Conservation (phyloP, 192 early-diverging fungal species). For the Rhizophagus clarus region DNA sequence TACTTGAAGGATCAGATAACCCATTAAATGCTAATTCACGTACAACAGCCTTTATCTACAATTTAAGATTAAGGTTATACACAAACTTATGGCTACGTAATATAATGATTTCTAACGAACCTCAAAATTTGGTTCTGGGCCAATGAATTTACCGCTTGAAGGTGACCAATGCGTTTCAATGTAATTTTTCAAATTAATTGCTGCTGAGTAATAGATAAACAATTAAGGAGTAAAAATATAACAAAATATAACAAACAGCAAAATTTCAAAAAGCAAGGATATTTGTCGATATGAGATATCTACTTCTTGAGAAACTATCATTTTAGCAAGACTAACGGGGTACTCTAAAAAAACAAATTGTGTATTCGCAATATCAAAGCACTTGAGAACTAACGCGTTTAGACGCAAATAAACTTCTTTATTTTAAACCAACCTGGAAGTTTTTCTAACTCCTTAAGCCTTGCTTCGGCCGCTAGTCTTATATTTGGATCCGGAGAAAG, state of each 20-base stretch:
- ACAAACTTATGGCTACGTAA: neutral
- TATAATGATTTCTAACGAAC: conserved; percentile 30
- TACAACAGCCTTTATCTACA: conserved; percentile 61
- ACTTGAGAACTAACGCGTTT: neutral
- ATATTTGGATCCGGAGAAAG: conserved; percentile 66
- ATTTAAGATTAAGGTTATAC: neutral
- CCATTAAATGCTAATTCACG: conserved; percentile 60
- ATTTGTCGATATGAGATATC: conserved; percentile 68
- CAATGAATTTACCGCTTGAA: conserved; percentile 54
- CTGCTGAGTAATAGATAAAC: conserved; percentile 53
- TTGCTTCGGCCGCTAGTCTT: conserved; percentile 67
- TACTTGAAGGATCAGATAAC: conserved; percentile 56
- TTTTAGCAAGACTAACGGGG: conserved; percentile 66
- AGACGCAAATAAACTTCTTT: neutral
- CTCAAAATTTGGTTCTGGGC: conserved; percentile 62
- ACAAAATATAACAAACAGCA: neutral
- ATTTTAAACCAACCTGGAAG: conserved; percentile 55
- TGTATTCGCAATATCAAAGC: neutral
- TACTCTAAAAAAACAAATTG: conserved; percentile 50
- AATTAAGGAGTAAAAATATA: conserved; percentile 32
- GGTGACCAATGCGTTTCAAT: conserved; percentile 76
- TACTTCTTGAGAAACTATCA: conserved; percentile 64
- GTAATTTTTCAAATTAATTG: conserved; percentile 74
- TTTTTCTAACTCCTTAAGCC: conserved; percentile 65
- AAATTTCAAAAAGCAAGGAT: conserved; percentile 43